Evolutionary conservation across 495 filamentous ascomycete genomes (phyloP), one percentile per base, ranked within the genome.

Genomic region (Aspergillus homomorphus): DNA sequence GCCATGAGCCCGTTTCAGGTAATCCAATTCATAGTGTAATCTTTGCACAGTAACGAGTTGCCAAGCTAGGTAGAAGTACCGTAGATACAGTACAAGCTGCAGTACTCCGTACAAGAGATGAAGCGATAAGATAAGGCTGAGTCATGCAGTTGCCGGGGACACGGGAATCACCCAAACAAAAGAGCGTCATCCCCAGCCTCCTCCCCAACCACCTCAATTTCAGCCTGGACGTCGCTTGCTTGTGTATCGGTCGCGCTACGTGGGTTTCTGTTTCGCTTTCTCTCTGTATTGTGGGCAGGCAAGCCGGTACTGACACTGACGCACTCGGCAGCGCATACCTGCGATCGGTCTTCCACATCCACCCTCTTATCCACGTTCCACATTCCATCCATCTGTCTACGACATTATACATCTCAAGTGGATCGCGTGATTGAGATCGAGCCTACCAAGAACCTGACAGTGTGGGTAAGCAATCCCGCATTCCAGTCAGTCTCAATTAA

Each of bases 141-240:
- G 48, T 62, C 53, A 69, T 61, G 60, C 42, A 53, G 71, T 73
- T 70, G 65, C 64, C 68, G 54, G 62, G 64, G 59, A 64, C 68
- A 75, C 69, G 42, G 28, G 41, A n/a, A 14, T 15, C 22, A 23
- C 44, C 57, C 51, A 51, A 60, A 60, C 67, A 72, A 74, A 66
- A 65, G 62, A 67, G 57, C 59, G 58, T 61, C 59, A 48, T 62
- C 62, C 71, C 74, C 74, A 77, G 70, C 74, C 74, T 71, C 70
- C 53, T 56, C 64, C 65, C 72, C 74, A 77, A 73, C 74, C 74
- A 72, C 74, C 74, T 55, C 69, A 69, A 62, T 77, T 77, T 66
- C 22, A 50, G 42, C 53, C 56, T 49, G 56, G 52, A 46, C 26
- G 9, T 28, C 21, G 21, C 19, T 23, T 18, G 45, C 19, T 19